A percentile compares a stretch with the other conserved stretches of the same genome.
Evolutionary conservation across 1,139 yeast species (phyloP).

Genomic region (Nakaseomyces kungkrabaensis): DNA sequence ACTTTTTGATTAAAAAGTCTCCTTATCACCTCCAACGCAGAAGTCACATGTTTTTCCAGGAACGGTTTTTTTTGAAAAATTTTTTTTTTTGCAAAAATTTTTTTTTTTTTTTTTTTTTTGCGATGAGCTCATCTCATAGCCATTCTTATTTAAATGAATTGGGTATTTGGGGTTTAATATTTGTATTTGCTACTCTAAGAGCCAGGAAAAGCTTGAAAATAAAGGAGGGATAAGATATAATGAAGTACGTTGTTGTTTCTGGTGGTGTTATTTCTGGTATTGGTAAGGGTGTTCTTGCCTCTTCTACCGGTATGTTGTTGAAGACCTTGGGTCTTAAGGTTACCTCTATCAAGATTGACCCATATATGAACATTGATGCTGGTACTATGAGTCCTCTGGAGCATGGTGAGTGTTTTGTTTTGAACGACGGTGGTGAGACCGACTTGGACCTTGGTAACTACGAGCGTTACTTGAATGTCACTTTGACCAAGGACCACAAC

Average conservation of each 20-base stretch:
- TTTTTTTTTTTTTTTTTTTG: not conserved
- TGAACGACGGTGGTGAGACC: constrained; percentile 98
- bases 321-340: constrained; percentile 92
- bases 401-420: constrained; percentile 97
- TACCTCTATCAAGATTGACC: constrained; percentile 95
- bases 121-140: constrained; percentile 2
- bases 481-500: constrained; percentile 87
- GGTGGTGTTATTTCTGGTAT: constrained; percentile 99
- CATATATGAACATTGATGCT: constrained; percentile 98
- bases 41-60: not conserved
- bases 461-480: constrained; percentile 89
- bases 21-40: not conserved
- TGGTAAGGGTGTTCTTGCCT: constrained; percentile 94
- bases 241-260: constrained; percentile 98
- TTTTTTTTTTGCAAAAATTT: not conserved
- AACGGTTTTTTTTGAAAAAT: not conserved
- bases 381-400: constrained; percentile 99
- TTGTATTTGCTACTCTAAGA: too few relatives aligned
- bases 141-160: not conserved
- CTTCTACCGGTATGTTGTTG: constrained; percentile 89
- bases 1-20: not conserved
- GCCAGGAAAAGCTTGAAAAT: too few relatives aligned
- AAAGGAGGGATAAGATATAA: constrained; percentile 20
- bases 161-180: not conserved
- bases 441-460: constrained; percentile 96